Evolutionary conservation across 257 asterid genomes (phyloP).

Genomic region (Solanum chiquidenum): DNA sequence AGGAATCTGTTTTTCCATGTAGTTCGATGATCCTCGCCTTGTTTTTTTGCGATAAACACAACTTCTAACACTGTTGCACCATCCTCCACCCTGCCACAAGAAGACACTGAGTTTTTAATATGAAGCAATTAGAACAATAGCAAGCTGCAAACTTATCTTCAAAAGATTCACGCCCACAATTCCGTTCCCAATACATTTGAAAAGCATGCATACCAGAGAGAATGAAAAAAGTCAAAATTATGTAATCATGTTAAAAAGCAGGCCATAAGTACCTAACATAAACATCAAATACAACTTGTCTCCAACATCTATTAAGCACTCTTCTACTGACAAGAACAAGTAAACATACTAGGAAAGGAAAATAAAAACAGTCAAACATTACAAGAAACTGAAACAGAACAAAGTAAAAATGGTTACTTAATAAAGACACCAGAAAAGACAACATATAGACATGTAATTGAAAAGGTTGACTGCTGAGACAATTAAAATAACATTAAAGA

Average conservation of each 20-base stretch:
- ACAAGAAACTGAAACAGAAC: not conserved
- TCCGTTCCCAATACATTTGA: not conserved
- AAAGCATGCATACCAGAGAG: not conserved
- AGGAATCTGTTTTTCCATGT: constrained; percentile 60
- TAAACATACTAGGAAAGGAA: not conserved
- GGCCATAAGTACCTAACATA: not conserved
- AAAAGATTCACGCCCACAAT: not conserved
- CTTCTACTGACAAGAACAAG: not conserved
- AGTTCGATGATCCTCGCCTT: constrained; percentile 73
- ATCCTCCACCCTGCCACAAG: constrained; percentile 90
- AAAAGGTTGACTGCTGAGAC: not conserved
- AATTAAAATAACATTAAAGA: not conserved
- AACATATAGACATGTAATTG: not conserved
- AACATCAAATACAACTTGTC: not conserved
- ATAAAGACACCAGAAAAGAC: too few species aligned
- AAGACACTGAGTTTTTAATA: not conserved
- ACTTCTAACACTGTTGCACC: constrained; percentile 73
- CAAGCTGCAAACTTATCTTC: not conserved
- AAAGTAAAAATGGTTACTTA: not conserved
- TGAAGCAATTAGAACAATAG: not conserved
- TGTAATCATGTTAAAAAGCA: not conserved
- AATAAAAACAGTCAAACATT: not conserved
- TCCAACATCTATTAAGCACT: not conserved
- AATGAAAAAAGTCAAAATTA: not conserved
- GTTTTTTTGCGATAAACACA: constrained; percentile 74